phyloP scores from a whole-genome alignment of 2,329 filamentous ascomycete genomes.

The Cladophialophora immunda region DNA sequence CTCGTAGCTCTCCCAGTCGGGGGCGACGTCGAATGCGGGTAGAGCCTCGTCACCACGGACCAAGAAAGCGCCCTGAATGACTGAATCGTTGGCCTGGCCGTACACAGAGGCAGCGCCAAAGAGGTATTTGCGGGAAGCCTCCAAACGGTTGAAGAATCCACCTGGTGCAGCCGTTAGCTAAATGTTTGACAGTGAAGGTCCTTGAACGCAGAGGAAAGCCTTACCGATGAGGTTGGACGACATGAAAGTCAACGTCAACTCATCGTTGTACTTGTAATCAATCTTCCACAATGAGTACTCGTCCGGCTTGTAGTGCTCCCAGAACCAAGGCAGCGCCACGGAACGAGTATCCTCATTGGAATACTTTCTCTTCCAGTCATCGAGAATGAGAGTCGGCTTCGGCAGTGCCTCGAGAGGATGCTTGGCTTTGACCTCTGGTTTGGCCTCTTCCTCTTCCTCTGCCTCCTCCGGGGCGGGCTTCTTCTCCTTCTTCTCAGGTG shows the following conservation, averaged over 20 bases:
- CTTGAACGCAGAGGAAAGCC: slow-evolving; percentile 40
- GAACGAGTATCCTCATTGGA: slow-evolving; percentile 90
- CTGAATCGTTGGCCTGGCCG: slow-evolving; percentile 84
- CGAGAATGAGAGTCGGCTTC: slow-evolving; percentile 80
- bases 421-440: slow-evolving; percentile 80
- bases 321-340: slow-evolving; percentile 94
- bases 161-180: slow-evolving; percentile 50
- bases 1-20: slow-evolving; percentile 94
- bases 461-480: slow-evolving; percentile 60
- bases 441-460: slow-evolving; percentile 68
- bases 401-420: slow-evolving; percentile 89
- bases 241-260: slow-evolving; percentile 98
- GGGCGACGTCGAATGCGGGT: slow-evolving; percentile 94
- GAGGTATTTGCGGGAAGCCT: slow-evolving; percentile 97
- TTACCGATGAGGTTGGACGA: slow-evolving; percentile 92
- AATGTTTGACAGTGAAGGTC: slow-evolving; percentile 15
- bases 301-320: slow-evolving; percentile 91
- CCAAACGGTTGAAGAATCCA: slow-evolving; percentile 97
- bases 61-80: slow-evolving; percentile 93
- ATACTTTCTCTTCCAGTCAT: slow-evolving; percentile 99
- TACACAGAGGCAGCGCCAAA: slow-evolving; percentile 92
- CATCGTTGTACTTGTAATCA: slow-evolving; percentile 99
- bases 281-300: slow-evolving; percentile 96
- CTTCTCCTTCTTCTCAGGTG: slow-evolving; percentile 54
- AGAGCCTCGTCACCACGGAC: slow-evolving; percentile 87